Percentiles rank a stretch among this genome's conserved stretches.
phyloP scores from a whole-genome alignment of 225 moss, liverwort and hornwort genomes.

The Pseudisothecium myosuroides region DNA sequence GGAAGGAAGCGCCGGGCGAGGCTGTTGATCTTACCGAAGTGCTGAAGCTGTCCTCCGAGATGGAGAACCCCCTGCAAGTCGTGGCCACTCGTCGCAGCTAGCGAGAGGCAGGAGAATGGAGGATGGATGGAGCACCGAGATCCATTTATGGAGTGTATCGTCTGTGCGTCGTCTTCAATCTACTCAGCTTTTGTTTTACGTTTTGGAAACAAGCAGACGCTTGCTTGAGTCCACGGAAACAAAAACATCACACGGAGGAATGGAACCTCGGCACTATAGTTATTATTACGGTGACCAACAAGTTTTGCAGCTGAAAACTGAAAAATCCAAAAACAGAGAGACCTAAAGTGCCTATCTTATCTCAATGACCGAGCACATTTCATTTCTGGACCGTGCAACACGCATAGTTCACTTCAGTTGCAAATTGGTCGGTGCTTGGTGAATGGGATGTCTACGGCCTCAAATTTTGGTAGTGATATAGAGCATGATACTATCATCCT shows the following conservation, averaged over 20 bases:
- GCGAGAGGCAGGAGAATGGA: slow-evolving; percentile 34
- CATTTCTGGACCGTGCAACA: background rate
- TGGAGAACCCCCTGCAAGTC: slow-evolving; percentile 34
- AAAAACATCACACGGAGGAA: background rate
- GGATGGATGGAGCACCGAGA: background rate
- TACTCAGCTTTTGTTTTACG: background rate
- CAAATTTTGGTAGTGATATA: slow-evolving; percentile 3
- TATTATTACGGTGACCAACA: background rate
- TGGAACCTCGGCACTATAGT: background rate
- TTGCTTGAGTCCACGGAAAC: background rate
- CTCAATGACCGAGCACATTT: background rate
- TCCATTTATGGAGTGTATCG: background rate
- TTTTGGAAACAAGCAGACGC: background rate
- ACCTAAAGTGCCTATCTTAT: background rate
- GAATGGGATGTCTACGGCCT: background rate
- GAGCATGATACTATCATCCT: background rate
- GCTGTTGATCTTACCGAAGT: slow-evolving; percentile 37
- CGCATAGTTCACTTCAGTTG: background rate
- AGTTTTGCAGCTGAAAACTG: background rate
- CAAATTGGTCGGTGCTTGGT: background rate
- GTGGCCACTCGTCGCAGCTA: slow-evolving; percentile 32
- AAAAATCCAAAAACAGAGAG: background rate
- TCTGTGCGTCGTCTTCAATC: background rate
- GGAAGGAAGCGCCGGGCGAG: background rate
- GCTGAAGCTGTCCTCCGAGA: slow-evolving; percentile 65